These are phyloP conservation scores for Nissolia schottii DNA, from an alignment of 306 rosid genomes.

Conservation along the genomic window DNA sequence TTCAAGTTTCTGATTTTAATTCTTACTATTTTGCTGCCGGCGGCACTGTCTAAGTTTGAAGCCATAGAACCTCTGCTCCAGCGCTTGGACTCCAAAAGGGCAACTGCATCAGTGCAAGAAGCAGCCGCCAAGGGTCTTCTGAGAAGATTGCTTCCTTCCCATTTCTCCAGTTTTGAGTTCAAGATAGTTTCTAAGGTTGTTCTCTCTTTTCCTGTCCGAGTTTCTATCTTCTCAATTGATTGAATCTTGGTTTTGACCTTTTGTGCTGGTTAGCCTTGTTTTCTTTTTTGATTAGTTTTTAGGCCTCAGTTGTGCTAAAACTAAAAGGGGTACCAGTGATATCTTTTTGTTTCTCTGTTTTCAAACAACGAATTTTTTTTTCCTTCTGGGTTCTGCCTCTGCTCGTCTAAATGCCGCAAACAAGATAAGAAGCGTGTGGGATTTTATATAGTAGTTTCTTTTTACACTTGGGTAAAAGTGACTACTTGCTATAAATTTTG, in stretches of 20 bases:
- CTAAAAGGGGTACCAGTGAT: not conserved
- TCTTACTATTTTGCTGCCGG: constrained; percentile 26
- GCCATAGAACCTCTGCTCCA: constrained; percentile 54
- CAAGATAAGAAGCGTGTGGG: not conserved
- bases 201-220: not conserved
- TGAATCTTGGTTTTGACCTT: not conserved
- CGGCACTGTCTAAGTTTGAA: constrained; percentile 39
- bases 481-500: not conserved
- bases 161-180: constrained; percentile 58
- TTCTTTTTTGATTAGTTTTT: constrained; percentile 21
- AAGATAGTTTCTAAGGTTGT: constrained; percentile 66
- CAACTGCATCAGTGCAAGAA: constrained; percentile 67
- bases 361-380: not conserved
- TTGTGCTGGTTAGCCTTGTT: not conserved
- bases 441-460: not conserved
- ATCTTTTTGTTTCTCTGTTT: not conserved
- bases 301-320: not conserved
- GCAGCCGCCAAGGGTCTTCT: constrained; percentile 66
- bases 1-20: constrained; percentile 41
- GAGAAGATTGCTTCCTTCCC: constrained; percentile 63
- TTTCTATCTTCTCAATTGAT: not conserved
- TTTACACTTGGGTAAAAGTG: not conserved
- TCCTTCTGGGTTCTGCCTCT: not conserved
- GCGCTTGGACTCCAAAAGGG: constrained; percentile 63
- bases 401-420: not conserved